Evolutionary conservation across 768 basidiomycete genomes (phyloP).

Genomic region (Cystofilobasidium macerans): DNA sequence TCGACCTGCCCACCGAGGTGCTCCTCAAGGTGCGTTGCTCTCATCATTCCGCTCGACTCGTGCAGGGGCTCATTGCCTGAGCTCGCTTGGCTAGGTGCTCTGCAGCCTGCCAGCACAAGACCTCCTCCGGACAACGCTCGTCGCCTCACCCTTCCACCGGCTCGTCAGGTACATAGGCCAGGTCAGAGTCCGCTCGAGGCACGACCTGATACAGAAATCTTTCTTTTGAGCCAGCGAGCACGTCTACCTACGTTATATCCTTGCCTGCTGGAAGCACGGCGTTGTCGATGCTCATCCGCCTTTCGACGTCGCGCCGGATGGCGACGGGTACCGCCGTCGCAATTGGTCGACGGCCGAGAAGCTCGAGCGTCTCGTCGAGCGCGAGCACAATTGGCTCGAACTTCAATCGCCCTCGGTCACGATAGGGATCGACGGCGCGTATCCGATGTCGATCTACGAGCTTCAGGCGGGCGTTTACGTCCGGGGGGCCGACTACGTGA

Average conservation of each 20-base stretch:
- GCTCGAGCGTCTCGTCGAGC: neutral
- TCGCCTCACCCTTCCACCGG: constrained; percentile 1
- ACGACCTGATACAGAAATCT: too few relatives aligned
- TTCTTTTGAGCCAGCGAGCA: neutral
- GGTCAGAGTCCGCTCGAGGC: too few relatives aligned
- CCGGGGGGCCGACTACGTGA: constrained; percentile 5
- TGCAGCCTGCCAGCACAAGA: neutral
- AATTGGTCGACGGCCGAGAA: neutral
- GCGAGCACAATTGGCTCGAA: neutral
- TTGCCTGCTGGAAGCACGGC: neutral
- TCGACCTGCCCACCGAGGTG: too few relatives aligned
- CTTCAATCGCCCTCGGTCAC: neutral
- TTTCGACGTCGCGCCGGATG: neutral
- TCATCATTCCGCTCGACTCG: too few relatives aligned
- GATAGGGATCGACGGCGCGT: neutral
- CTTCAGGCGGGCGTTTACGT: constrained; percentile 21
- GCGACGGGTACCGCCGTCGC: neutral
- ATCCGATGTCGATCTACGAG: constrained; percentile 11
- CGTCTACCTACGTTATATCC: constrained; percentile 1
- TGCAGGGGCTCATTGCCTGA: too few relatives aligned
- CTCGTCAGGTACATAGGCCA: neutral
- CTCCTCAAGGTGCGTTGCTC: too few relatives aligned
- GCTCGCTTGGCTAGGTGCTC: too few relatives aligned
- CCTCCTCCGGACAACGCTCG: constrained; percentile 6
- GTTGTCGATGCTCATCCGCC: constrained; percentile 5